Evolutionary conservation across 192 early-diverging fungal genomes (phyloP), one percentile per base, ranked within the genome.

Genomic region (Tieghemiomyces parasiticus): DNA sequence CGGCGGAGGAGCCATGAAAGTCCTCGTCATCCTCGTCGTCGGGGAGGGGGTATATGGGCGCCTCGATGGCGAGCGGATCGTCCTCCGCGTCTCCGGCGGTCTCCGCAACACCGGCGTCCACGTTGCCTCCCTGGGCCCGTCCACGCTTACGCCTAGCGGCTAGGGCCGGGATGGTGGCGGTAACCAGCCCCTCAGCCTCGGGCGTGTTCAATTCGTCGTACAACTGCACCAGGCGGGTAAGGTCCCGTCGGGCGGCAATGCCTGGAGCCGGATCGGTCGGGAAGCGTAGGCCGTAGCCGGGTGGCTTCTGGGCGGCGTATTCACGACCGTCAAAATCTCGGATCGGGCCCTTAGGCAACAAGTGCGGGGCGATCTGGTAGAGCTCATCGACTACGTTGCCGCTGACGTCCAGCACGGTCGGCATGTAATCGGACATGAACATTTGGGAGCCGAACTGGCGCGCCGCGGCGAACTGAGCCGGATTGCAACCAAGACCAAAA

Each of bases 341-440:
- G 38, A 86, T 72, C 22, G 77, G 67, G 34, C 74, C 73, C 46
- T 75, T 71, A 2, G 72, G 74, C 51, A 87, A 73, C 26, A 78
- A 64, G 60, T 90, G 82, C 14, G 87, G 81, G 2, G 85, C 72
- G 42, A 85, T 72, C 58, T 87, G 84, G 9, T 81, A 80, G 34
- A 81, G 69, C 53, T 84, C 80, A 63, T 89, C 88, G 10, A 85
- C 75, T 34, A 90, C 81, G 61, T 76, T 76, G 31, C 74, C 75
- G 60, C 85, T 74, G 19, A 74, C 74, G 54, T 83, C 78, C 66
- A 80, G 74, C 13, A 76, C 74, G n/a, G 86, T 77, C 13, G 79
- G 73, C 3, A 76, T 73, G 60, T 87, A 90, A 61, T 93, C 91
- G 22, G 70, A 79, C 61, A 75, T 72, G 74, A 88, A 88, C 60